Base-by-base conservation (phyloP, 768 basidiomycete genomes). In the Mycena galericulata region DNA sequence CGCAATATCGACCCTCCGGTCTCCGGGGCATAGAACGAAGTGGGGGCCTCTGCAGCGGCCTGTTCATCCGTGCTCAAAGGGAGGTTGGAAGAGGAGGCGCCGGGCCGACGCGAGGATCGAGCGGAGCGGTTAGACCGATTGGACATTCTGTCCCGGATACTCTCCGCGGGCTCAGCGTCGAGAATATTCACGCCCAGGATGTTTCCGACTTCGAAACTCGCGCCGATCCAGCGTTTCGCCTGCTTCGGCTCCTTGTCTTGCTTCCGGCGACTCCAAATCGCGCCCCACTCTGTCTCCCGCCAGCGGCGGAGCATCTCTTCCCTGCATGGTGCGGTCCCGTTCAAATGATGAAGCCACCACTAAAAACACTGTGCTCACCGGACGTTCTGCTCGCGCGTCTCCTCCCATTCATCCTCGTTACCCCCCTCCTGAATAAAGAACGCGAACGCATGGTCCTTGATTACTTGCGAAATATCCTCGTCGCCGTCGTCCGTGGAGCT, bases 121-220 rank as follows among this genome's bases (percentile, higher is more conserved):
- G 68, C 29, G 9, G 68, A 69, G 32, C 62, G 68, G 26, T 24
- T 20, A 38, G 70, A 71, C 29, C 70, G 70, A 41, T 22, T 67
- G 63, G 63, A 68, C 38, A 68, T 34, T 34, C 63, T n/a, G 11
- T 68, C 57, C 30, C 62, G 61, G 46, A 71, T 61, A 36, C 70
- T 72, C 55, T 67, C 62, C 8, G 73, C 74, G 41, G 75, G 74
- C 49, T 81, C 81, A 6, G 34, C 34, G 47, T 85, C 80, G 54
- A 90, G 79, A 34, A 92, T 79, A 68, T 89, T 86, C 56, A 94
- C 84, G 14, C 92, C 94, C 40, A 94, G 81, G 67, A 95, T 85
- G n/a, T 85, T 85, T 3, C 94, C 94, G 40, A 95, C 83, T 73
- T 93, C 91, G 69, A 95, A 95, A 66, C 89, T 92, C 26, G 83